These are phyloP conservation scores for Dendrocalamus latiflorus DNA, from an alignment of 202 grass and related monocot genomes.

Conservation along the genomic window DNA sequence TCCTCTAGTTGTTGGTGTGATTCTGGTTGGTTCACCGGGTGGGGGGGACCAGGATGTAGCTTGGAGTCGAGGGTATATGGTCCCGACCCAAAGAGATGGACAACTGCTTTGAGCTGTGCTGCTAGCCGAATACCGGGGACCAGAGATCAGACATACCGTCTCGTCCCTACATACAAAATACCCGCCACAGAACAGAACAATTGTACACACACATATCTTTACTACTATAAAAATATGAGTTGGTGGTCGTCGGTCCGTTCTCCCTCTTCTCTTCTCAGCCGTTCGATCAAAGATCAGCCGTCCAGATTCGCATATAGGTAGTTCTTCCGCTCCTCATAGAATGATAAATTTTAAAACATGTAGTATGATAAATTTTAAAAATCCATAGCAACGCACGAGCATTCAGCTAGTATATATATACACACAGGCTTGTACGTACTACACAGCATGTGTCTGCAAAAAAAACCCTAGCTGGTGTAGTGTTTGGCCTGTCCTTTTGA, in stretches of 20 bases:
- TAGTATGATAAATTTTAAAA: too few relatives aligned
- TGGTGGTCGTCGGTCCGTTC: too few relatives aligned
- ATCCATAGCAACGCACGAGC: too few relatives aligned
- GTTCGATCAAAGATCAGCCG: too few relatives aligned
- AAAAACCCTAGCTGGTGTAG: not conserved
- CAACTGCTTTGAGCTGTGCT: too few relatives aligned
- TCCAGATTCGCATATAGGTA: too few relatives aligned
- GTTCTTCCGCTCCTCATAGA: too few relatives aligned
- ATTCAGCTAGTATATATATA: not conserved
- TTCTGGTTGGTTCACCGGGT: slow-evolving; percentile 46
- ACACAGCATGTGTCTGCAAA: not conserved
- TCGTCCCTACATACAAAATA: not conserved
- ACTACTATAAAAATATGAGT: too few relatives aligned
- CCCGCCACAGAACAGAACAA: not conserved
- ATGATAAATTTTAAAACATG: too few relatives aligned
- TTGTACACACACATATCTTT: too few relatives aligned
- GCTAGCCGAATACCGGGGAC: slow-evolving; percentile 35
- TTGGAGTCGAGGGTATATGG: slow-evolving; percentile 48
- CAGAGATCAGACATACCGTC: not conserved
- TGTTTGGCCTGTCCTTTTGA: too few relatives aligned
- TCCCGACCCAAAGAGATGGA: slow-evolving; percentile 35
- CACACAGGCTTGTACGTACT: not conserved
- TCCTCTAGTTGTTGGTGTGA: slow-evolving; percentile 42
- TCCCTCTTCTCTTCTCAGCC: too few relatives aligned
- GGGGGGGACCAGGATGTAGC: slow-evolving; percentile 31